A percentile compares a stretch with the other conserved stretches of the same genome.
Evolutionary conservation across 768 basidiomycete species (phyloP).

Genomic region (Naganishia friedmannii): DNA sequence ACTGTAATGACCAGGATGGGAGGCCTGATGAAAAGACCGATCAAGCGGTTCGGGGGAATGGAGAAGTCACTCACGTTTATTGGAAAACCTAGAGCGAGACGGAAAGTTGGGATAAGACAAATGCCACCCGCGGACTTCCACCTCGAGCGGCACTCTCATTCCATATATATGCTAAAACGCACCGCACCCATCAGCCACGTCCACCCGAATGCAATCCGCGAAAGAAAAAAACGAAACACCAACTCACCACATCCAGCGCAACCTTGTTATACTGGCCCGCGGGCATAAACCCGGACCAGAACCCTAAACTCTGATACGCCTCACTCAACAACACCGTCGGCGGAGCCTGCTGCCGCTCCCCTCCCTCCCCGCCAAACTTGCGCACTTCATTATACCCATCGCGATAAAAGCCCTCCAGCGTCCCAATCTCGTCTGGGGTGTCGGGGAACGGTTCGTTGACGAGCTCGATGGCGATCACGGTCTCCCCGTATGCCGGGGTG

Average conservation of each 20-base stretch:
- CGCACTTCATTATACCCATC: constrained; percentile 38
- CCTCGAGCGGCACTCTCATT: constrained; percentile 36
- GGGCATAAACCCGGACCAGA: constrained; percentile 46
- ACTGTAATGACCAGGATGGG: neutral
- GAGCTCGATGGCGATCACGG: constrained; percentile 46
- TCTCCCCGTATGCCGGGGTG: constrained; percentile 33
- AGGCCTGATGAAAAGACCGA: neutral
- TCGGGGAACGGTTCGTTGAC: constrained; percentile 49
- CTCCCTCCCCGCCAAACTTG: neutral
- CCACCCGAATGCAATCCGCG: too few species aligned
- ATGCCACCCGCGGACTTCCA: neutral
- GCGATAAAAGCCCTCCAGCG: constrained; percentile 40
- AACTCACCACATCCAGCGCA: constrained; percentile 47
- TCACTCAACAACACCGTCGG: constrained; percentile 39
- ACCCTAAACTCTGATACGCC: constrained; percentile 42
- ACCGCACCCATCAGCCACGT: neutral
- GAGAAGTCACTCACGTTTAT: constrained; percentile 14
- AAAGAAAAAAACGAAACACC: too few species aligned
- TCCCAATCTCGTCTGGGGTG: constrained; percentile 33
- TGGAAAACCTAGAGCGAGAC: constrained; percentile 26
- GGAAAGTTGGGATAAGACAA: too few species aligned
- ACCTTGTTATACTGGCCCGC: constrained; percentile 39
- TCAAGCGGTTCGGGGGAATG: neutral
- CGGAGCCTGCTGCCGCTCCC: neutral
- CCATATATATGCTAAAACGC: constrained; percentile 46